Percentiles rank a stretch among this genome's conserved stretches.
Conservation (phyloP, 106 monocot genomes). For the Platanthera zijinensis region DNA sequence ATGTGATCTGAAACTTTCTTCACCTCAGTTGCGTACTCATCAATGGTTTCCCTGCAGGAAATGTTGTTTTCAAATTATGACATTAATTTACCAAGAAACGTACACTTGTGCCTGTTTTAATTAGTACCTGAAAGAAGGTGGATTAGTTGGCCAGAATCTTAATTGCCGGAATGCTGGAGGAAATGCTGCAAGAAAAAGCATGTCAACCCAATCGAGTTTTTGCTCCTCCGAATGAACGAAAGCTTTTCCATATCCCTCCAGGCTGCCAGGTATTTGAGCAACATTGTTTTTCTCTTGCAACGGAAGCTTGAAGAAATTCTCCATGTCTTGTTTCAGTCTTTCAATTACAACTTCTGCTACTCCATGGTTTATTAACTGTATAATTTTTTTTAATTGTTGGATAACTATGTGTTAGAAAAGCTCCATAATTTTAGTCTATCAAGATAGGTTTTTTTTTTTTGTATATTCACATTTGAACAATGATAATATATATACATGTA, state of each 20-base stretch:
- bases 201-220: constrained; percentile 41
- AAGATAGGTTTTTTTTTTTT: too few species aligned
- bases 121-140: constrained; percentile 36
- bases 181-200: constrained; percentile 17
- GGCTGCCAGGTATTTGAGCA: not conserved
- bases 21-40: constrained; percentile 10
- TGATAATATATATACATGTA: too few species aligned
- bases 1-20: constrained; percentile 15
- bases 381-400: too few species aligned
- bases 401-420: too few species aligned
- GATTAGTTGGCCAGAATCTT: constrained; percentile 35
- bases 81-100: not conserved
- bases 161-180: constrained; percentile 13
- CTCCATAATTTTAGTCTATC: too few species aligned
- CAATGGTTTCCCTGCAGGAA: not conserved
- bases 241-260: constrained; percentile 39
- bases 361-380: constrained; percentile 47
- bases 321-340: constrained; percentile 14
- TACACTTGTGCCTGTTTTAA: not conserved
- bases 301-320: constrained; percentile 28
- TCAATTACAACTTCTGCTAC: constrained; percentile 17
- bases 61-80: not conserved
- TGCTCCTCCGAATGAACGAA: constrained; percentile 39
- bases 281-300: constrained; percentile 24
- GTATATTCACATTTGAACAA: too few species aligned